Percentiles rank a stretch among this genome's conserved stretches.
phyloP scores from a whole-genome alignment of 2,329 filamentous ascomycete species.

The Paracorniculantispora psalliotae region DNA sequence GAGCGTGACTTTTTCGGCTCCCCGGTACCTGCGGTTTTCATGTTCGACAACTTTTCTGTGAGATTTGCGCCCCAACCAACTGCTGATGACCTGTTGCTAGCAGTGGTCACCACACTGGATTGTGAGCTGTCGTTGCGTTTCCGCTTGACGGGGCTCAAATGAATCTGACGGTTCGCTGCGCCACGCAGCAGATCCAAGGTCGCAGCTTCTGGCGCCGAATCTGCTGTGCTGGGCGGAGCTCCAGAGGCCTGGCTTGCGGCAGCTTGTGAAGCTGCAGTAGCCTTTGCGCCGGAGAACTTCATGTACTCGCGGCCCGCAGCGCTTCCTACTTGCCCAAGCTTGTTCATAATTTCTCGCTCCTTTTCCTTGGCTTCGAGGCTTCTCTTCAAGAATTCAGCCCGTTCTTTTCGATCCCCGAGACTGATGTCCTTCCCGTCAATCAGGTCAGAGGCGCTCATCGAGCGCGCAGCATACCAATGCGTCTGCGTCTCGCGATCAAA shows the following conservation, averaged over 20 bases:
- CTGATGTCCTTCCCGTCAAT: conserved; percentile 60
- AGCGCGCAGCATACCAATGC: conserved; percentile 48
- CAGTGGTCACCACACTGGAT: conserved; percentile 24
- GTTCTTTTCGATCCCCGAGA: conserved; percentile 53
- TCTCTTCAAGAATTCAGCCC: conserved; percentile 61
- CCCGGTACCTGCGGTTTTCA: conserved; percentile 56
- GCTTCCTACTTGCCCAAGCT: conserved; percentile 58
- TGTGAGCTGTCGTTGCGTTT: conserved; percentile 52
- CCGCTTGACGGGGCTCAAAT: conserved; percentile 56
- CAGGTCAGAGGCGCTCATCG: conserved; percentile 53
- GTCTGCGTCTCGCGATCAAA: conserved; percentile 57
- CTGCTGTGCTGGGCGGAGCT: conserved; percentile 21
- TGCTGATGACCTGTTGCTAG: conserved; percentile 21
- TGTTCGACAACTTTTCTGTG: conserved; percentile 51
- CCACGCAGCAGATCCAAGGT: conserved; percentile 27
- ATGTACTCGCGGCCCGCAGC: conserved; percentile 70
- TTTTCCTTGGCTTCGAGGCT: conserved; percentile 63
- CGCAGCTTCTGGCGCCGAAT: conserved; percentile 37
- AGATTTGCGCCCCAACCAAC: conserved; percentile 56
- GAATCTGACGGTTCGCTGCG: conserved; percentile 39
- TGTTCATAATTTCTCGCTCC: conserved; percentile 67
- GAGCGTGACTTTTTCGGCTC: conserved; percentile 30
- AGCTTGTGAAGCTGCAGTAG: background rate
- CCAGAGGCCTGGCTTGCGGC: conserved; percentile 2
- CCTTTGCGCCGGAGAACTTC: conserved; percentile 32